phyloP scores from a whole-genome alignment of 176 grass and related monocot genomes.

The Saccharum spontaneum region DNA sequence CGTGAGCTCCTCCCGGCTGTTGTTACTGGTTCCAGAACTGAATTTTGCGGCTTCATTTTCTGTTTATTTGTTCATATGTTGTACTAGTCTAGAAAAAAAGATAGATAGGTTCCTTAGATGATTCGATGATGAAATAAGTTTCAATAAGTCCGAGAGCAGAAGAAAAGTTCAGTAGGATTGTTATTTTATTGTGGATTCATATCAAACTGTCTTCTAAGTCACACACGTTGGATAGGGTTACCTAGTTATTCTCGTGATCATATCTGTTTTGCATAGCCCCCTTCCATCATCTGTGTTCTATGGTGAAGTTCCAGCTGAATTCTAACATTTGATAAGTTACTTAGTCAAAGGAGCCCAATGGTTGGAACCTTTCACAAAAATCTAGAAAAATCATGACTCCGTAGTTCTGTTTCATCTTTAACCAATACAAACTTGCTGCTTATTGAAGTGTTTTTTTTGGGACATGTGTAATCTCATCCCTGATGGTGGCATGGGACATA shows the following conservation, averaged over 20 bases:
- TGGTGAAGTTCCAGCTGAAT: constrained; percentile 3
- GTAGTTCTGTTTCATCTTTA: not conserved
- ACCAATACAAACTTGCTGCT: not conserved
- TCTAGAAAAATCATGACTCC: not conserved
- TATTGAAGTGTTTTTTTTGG: not conserved
- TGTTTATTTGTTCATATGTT: constrained; percentile 18
- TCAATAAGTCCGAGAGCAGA: not conserved
- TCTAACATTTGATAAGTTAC: not conserved
- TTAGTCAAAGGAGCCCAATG: constrained; percentile 11
- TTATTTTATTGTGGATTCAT: constrained; percentile 5
- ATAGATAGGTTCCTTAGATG: not conserved
- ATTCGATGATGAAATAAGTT: not conserved
- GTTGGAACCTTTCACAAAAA: not conserved
- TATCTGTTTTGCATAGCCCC: not conserved
- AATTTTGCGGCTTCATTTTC: constrained; percentile 10
- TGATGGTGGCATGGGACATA: not conserved
- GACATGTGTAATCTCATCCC: not conserved
- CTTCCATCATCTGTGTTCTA: not conserved
- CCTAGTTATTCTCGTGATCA: not conserved
- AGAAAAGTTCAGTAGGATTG: not conserved
- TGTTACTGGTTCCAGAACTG: constrained; percentile 24
- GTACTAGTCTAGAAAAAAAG: not conserved
- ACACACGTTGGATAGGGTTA: not conserved
- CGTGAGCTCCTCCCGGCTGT: too few species aligned
- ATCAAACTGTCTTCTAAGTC: not conserved